Evolutionary conservation across 495 filamentous ascomycete genomes (phyloP).

Genomic region (Podospora didyma): DNA sequence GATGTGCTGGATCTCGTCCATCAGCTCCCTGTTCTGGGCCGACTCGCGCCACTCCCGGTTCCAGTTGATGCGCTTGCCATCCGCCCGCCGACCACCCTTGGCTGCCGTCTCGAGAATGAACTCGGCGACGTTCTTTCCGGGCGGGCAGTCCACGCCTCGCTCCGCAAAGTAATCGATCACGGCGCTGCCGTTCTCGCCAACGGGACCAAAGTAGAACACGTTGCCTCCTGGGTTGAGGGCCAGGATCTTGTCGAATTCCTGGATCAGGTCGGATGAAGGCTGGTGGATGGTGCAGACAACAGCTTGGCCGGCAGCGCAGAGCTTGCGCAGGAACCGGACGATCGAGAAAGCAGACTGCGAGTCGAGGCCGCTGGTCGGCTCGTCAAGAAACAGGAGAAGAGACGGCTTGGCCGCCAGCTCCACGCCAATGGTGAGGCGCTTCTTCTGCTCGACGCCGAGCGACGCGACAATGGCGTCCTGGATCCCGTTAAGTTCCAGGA

Average conservation of each 20-base stretch:
- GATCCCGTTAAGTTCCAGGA: constrained; percentile 76
- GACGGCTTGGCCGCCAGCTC: constrained; percentile 86
- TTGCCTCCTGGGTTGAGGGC: constrained; percentile 66
- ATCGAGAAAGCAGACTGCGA: constrained; percentile 80
- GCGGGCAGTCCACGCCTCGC: constrained; percentile 63
- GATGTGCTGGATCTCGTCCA: constrained; percentile 68
- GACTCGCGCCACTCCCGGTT: constrained; percentile 70
- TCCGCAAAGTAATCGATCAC: constrained; percentile 50
- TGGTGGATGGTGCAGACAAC: constrained; percentile 78
- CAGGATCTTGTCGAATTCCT: constrained; percentile 70
- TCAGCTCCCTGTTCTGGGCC: constrained; percentile 59
- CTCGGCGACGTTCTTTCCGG: constrained; percentile 73
- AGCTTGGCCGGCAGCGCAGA: constrained; percentile 70
- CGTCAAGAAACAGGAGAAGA: constrained; percentile 71
- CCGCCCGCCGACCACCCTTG: constrained; percentile 60
- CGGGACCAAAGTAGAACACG: constrained; percentile 66
- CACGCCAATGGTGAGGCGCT: constrained; percentile 83
- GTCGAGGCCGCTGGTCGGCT: constrained; percentile 82
- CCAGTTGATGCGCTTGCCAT: constrained; percentile 78
- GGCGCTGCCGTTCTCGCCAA: constrained; percentile 45
- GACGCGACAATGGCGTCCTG: constrained; percentile 80
- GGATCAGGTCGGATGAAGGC: constrained; percentile 68
- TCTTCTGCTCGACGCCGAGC: constrained; percentile 58
- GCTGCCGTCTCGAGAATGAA: constrained; percentile 81
- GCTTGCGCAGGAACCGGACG: constrained; percentile 78